Percentiles rank a stretch among this genome's conserved stretches.
Evolutionary conservation across 2,329 filamentous ascomycete genomes (phyloP).

Genomic region (Aotearoamyces nothofagi): DNA sequence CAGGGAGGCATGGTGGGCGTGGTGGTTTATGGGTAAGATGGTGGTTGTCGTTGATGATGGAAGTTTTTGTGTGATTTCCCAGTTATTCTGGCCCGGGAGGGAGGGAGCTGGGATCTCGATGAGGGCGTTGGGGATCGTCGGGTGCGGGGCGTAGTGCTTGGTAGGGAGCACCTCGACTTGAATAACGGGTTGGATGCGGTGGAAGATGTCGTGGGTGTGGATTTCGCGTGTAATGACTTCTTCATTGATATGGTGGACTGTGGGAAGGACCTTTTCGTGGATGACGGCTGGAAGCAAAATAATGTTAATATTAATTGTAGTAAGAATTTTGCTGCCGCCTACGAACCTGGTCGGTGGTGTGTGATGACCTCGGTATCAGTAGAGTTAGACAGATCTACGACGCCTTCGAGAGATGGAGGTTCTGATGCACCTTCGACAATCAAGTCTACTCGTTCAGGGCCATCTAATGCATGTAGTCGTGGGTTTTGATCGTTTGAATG

Average conservation of each 20-base stretch:
- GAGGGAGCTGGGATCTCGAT: constrained; percentile 29
- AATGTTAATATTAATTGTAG: too few relatives aligned
- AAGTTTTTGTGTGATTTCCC: constrained; percentile 7
- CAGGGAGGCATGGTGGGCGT: constrained; percentile 2
- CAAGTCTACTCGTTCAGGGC: too few relatives aligned
- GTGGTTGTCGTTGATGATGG: constrained; percentile 2
- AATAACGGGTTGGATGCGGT: constrained; percentile 34
- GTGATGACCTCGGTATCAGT: constrained; percentile 16
- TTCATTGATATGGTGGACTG: constrained; percentile 28
- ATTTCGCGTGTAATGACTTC: constrained; percentile 34
- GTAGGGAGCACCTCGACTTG: constrained; percentile 36
- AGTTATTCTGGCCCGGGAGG: constrained; percentile 18
- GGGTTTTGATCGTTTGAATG: too few relatives aligned
- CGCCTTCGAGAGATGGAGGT: constrained; percentile 10
- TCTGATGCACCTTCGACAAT: constrained; percentile 7
- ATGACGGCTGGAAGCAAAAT: constrained; percentile 30
- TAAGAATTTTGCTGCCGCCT: too few relatives aligned
- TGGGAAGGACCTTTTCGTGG: constrained; percentile 29
- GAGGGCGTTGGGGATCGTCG: constrained; percentile 24
- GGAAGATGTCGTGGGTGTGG: constrained; percentile 35
- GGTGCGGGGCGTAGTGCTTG: constrained; percentile 25
- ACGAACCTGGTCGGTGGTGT: constrained; percentile 14
- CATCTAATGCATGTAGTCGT: too few relatives aligned
- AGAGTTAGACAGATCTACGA: constrained; percentile 14
- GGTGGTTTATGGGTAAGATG: neutral